Base-by-base conservation (phyloP, 495 filamentous ascomycete species). In the Hypoxylon intermedium region DNA sequence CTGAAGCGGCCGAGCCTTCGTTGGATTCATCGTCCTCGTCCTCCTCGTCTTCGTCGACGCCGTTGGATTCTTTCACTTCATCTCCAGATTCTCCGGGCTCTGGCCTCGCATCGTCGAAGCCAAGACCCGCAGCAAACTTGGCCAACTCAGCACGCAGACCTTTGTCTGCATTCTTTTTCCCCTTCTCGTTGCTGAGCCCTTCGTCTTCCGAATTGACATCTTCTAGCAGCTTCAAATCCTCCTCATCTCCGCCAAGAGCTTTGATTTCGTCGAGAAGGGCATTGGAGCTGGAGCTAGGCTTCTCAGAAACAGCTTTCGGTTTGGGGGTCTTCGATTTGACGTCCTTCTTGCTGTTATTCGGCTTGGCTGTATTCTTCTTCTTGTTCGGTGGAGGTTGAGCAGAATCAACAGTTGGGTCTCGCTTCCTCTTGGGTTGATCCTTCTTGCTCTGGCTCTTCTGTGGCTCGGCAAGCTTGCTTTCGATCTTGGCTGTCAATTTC, bases 221-320 rank as follows among this genome's bases (percentile, higher is more conserved):
- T 12, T 77, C 84, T 41, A 93, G 74, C 30, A 92, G 74, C 40
- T 88, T 83, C 34, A 87, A 71, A 67, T 93, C 89, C 20, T 90
- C 87, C 68, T 91, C 83, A 21, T 87, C 88, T 18, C 91, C 91
- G 15, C 90, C 91, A 33, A 95, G 79, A 16, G 85, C 87, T 50
- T 85, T 69, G 60, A 95, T 90, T 63, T 93, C 90, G 59, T 87
- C 82, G 24, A 89, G 79, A 28, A 90, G 73, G 11, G 56, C 26
- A 4, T 53, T 64, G 13, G 38, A 55, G 3, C 36, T 53, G 23
- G n/a, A n/a, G n/a, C n/a, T n/a, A n/a, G n/a, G 75, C 72, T 44
- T 69, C 21, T 65, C 62, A 7, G 72, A n/a, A 48, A 57, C 33
- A 34, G 30, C 55, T 44, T 77, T 81, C 65, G 75, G 69, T 34